Conservation (phyloP, 352 stramenopile genomes). For the Globisporangium carolinianum region DNA sequence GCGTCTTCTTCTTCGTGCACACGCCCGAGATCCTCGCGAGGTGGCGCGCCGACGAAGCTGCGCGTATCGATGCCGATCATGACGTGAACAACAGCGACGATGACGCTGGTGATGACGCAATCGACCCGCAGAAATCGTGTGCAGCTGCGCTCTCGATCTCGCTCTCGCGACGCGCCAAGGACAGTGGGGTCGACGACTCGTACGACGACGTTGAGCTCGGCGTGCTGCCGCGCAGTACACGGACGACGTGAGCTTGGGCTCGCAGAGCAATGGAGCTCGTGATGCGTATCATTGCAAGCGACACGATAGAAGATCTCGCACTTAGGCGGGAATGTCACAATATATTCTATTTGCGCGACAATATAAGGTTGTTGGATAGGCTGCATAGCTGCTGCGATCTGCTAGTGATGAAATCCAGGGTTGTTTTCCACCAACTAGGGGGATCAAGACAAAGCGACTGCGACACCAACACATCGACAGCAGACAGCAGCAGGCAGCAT, state of each 20-base stretch:
- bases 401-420: neutral
- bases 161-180: conserved; percentile 25
- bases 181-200: conserved; percentile 36
- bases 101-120: conserved; percentile 5
- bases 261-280: no score
- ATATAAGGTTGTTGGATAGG: neutral
- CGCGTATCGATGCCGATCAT: neutral
- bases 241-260: conserved; percentile 12
- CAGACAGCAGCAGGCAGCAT: conserved; percentile 24
- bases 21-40: conserved; percentile 58
- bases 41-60: conserved; percentile 15
- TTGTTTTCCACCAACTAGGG: neutral
- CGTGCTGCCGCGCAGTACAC: conserved; percentile 40
- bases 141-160: conserved; percentile 37
- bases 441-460: neutral
- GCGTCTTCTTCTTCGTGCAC: conserved; percentile 79
- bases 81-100: conserved; percentile 19
- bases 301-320: no score
- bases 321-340: neutral
- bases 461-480: neutral
- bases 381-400: no score
- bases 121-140: conserved; percentile 14
- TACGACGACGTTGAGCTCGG: conserved; percentile 59
- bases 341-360: neutral
- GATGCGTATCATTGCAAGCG: no score